Conservation (phyloP, 1,139 yeast species). For the Debaryomyces psychrophilus region DNA sequence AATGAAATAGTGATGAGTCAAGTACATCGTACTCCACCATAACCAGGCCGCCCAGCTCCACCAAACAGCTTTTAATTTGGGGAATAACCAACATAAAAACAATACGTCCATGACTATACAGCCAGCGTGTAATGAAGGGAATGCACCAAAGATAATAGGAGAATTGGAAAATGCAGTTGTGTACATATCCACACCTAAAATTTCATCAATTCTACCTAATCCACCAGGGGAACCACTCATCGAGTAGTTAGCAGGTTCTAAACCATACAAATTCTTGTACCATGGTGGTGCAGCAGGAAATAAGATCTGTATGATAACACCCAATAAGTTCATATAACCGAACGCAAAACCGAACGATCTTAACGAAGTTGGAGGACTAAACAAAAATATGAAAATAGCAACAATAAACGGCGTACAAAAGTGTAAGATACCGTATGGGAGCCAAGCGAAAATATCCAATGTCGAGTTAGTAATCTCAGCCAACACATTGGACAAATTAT, state of each 20-base stretch:
- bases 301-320: conserved; percentile 75
- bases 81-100: conserved; percentile 81
- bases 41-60: conserved; percentile 82
- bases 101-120: conserved; percentile 92
- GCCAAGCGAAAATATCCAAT: conserved; percentile 88
- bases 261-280: conserved; percentile 86
- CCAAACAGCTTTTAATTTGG: conserved; percentile 64
- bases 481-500: conserved; percentile 82
- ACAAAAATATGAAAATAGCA: conserved; percentile 75
- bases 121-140: conserved; percentile 94
- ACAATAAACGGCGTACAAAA: conserved; percentile 89
- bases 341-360: conserved; percentile 92
- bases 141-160: conserved; percentile 96
- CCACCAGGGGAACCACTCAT: conserved; percentile 99
- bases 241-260: conserved; percentile 86
- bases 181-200: conserved; percentile 83
- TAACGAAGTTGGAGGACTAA: conserved; percentile 90
- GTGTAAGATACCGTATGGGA: conserved; percentile 93
- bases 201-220: conserved; percentile 78
- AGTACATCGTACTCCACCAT: conserved; percentile 98
- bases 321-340: conserved; percentile 93
- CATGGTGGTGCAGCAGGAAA: conserved; percentile 99
- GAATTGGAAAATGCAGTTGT: conserved; percentile 85
- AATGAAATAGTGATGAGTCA: conserved; percentile 92
- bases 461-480: conserved; percentile 71